Conservation (phyloP, 495 filamentous ascomycete genomes). For the Aspergillus bridgeri region DNA sequence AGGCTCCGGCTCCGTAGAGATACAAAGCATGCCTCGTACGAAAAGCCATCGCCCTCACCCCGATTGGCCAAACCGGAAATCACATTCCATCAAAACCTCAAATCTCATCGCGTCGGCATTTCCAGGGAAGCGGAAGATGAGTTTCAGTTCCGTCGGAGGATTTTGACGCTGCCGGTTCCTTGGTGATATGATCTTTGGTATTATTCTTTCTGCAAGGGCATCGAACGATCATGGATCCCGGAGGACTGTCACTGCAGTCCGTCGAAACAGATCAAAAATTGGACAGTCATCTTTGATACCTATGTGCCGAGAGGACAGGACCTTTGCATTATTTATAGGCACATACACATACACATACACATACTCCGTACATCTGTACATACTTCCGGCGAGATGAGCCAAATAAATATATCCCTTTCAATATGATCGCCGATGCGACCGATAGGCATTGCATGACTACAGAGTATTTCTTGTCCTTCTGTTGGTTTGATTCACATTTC, state of each 20-base stretch:
- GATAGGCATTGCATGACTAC: constrained; percentile 16
- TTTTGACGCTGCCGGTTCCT: neutral
- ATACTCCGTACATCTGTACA: neutral
- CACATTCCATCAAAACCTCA: neutral
- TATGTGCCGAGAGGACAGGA: neutral
- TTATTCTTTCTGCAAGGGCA: neutral
- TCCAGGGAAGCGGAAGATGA: neutral
- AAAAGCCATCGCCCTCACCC: neutral
- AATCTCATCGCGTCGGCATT: neutral
- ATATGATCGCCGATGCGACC: constrained; percentile 10
- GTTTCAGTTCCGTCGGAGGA: neutral
- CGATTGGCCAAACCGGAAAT: neutral
- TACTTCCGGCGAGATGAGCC: neutral
- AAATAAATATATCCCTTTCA: neutral
- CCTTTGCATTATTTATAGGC: neutral
- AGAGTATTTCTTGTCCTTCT: constrained; percentile 16
- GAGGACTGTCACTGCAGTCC: neutral
- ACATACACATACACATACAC: neutral
- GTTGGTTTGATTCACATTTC: constrained; percentile 8
- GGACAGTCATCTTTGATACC: neutral
- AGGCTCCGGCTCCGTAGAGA: neutral
- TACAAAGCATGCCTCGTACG: neutral
- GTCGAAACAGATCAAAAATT: neutral
- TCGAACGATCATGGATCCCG: neutral
- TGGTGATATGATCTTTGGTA: neutral